Base-by-base conservation (phyloP, 2,329 filamentous ascomycete genomes). In the Xylaria sp. region DNA sequence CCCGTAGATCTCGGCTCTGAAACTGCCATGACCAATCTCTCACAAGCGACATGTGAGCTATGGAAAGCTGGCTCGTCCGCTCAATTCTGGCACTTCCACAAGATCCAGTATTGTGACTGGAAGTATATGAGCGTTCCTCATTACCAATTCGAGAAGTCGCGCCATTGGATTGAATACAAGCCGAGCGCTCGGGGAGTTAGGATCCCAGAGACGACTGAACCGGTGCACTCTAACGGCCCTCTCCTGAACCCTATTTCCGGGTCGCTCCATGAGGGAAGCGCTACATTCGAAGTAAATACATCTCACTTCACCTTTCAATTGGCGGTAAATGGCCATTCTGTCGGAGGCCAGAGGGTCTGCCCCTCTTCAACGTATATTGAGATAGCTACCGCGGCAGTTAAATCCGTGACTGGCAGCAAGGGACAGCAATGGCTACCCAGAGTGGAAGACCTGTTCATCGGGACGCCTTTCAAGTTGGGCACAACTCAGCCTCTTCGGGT, bases 341-440 rank as follows among this genome's bases (percentile, higher is more conserved):
- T 62, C 3, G 15, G 13, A n/a, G 50, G 50, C 17, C 20, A 45
- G 25, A 25, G 38, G 17, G 13, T 47, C 2, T 62, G 51, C 15
- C 66, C 66, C 5, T 59, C 66, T 47, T 69, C 63, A 2, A 63
- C 61, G 55, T 69, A 69, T 44, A 50, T 69, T 27, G 66, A 69
- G 38, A 44, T 61, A 25, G 59, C 50, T 36, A 51, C 29, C 33
- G 25, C 49, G 6, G 49, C 25, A 22, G 39, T 33, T 2, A 15
- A 22, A 22, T 44, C 25, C 3, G n/a, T 10, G 22, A 3, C 25
- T 11, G n/a, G 42, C n/a, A 45, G 20, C 42, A 22, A 45, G 20
- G 7, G 3, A 9, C n/a, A 6, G 1, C 5, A 22, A 11, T 25
- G n/a, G n/a, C 20, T 45, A 22, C 42, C 42, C 39, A 38, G 39